phyloP scores from a whole-genome alignment of 2,329 filamentous ascomycete species.

The Herpotrichia juniperi region DNA sequence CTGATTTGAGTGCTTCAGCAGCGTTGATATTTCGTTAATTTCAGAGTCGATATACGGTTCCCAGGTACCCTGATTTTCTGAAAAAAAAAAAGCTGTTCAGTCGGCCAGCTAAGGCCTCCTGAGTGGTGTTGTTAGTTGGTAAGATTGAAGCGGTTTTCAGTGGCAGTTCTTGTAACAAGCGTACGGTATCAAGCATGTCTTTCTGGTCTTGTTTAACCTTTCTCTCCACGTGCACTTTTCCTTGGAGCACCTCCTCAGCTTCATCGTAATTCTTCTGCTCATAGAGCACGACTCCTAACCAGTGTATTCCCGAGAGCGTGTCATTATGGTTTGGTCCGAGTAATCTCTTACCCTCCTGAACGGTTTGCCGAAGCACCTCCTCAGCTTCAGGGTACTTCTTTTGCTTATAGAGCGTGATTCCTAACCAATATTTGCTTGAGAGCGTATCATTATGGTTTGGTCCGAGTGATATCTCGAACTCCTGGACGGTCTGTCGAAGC shows the following conservation, averaged over 20 bases:
- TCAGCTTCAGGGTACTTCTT: slow-evolving; percentile 3
- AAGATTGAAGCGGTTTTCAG: not conserved
- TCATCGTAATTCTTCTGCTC: slow-evolving; percentile 5
- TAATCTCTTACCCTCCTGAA: not conserved
- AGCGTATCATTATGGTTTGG: slow-evolving; percentile 4
- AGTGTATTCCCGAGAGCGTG: slow-evolving; percentile 7
- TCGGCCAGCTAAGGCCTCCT: slow-evolving; percentile 1
- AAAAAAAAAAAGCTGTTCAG: slow-evolving; percentile 5
- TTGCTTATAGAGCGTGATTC: slow-evolving; percentile 1
- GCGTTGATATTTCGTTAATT: slow-evolving; percentile 13
- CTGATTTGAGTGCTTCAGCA: slow-evolving; percentile 10
- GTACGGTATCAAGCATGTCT: slow-evolving; percentile 1
- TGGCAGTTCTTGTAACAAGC: slow-evolving; percentile 3
- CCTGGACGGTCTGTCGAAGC: not conserved
- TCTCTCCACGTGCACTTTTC: not conserved
- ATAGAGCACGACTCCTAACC: slow-evolving; percentile 7
- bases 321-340: slow-evolving; percentile 3
- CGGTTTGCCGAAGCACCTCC: not conserved
- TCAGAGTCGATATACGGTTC: slow-evolving; percentile 6
- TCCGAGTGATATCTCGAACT: not conserved
- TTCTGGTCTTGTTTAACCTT: slow-evolving; percentile 3
- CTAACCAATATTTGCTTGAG: slow-evolving; percentile 7
- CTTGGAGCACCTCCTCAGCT: slow-evolving; percentile 4
- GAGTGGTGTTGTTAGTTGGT: not conserved
- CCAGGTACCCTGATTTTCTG: not conserved